Conservation (phyloP, 306 rosid genomes). For the Spatholobus suberectus region DNA sequence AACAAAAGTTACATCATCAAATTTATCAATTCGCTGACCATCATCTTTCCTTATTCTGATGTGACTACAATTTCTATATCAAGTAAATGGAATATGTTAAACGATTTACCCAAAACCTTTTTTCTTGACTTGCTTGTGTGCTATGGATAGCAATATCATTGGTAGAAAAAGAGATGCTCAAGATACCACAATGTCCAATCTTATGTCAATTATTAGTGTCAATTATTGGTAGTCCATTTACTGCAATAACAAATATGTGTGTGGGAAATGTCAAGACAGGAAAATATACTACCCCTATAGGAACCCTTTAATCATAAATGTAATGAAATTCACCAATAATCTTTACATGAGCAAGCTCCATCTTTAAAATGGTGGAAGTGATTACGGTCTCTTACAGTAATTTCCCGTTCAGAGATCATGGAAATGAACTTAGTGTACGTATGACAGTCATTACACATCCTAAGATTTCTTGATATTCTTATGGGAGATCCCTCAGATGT, state of each 20-base stretch:
- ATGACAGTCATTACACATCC: conserved; percentile 90
- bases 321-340: conserved; percentile 67
- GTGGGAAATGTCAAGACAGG: conserved; percentile 1
- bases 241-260: neutral
- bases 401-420: conserved; percentile 64
- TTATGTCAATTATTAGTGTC: neutral
- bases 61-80: neutral
- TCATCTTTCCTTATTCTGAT: neutral
- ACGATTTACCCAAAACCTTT: neutral
- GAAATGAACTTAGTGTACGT: conserved; percentile 76
- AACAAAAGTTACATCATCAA: neutral
- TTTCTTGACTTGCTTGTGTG: neutral
- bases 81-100: neutral
- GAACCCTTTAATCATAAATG: conserved; percentile 12
- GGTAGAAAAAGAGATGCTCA: neutral
- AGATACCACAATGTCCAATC: neutral
- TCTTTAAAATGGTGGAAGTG: conserved; percentile 87
- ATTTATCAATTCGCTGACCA: neutral
- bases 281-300: conserved; percentile 31
- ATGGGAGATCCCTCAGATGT: conserved; percentile 68
- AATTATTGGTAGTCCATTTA: neutral
- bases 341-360: conserved; percentile 85
- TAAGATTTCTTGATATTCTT: conserved; percentile 77
- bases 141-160: neutral
- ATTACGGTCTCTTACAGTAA: conserved; percentile 70